A percentile compares a stretch with the other conserved stretches of the same genome.
These are phyloP conservation scores for Talaromyces liani DNA, from an alignment of 495 filamentous ascomycete genomes.

Conservation along the genomic window DNA sequence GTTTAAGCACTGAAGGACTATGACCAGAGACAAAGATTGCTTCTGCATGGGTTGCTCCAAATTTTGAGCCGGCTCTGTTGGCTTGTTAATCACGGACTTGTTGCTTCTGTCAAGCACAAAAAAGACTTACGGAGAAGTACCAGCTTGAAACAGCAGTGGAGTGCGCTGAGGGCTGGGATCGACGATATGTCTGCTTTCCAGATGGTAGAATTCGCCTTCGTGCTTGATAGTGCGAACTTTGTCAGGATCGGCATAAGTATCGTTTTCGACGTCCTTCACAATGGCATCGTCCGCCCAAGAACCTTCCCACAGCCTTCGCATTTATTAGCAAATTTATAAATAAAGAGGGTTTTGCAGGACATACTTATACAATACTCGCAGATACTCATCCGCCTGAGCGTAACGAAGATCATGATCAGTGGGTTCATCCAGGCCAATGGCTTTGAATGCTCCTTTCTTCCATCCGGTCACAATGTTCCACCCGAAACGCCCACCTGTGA, in stretches of 20 bases:
- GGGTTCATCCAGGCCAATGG: constrained; percentile 46
- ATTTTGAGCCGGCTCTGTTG: constrained; percentile 40
- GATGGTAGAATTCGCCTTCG: constrained; percentile 48
- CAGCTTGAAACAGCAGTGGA: constrained; percentile 58
- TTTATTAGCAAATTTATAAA: too few relatives aligned
- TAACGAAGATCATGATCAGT: constrained; percentile 59
- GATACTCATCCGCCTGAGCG: constrained; percentile 52
- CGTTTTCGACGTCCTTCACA: constrained; percentile 36
- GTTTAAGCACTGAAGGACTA: constrained; percentile 39
- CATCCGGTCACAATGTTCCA: constrained; percentile 63
- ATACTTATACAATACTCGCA: constrained; percentile 48
- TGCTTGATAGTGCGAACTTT: constrained; percentile 54
- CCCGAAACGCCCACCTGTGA: constrained; percentile 50
- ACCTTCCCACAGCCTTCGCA: constrained; percentile 56
- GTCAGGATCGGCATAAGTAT: constrained; percentile 45
- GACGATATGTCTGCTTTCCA: constrained; percentile 45
- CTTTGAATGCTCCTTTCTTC: constrained; percentile 51
- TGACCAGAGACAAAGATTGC: constrained; percentile 56
- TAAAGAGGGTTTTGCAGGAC: too few relatives aligned
- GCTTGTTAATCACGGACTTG: too few relatives aligned
- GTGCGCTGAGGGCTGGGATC: constrained; percentile 57
- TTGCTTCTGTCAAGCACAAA: too few relatives aligned
- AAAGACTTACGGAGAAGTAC: constrained; percentile 34
- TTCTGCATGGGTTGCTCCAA: constrained; percentile 56
- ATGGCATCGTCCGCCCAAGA: constrained; percentile 53